phyloP scores from a whole-genome alignment of 108 stramenopile genomes.

The Stephanodiscus minutulus region DNA sequence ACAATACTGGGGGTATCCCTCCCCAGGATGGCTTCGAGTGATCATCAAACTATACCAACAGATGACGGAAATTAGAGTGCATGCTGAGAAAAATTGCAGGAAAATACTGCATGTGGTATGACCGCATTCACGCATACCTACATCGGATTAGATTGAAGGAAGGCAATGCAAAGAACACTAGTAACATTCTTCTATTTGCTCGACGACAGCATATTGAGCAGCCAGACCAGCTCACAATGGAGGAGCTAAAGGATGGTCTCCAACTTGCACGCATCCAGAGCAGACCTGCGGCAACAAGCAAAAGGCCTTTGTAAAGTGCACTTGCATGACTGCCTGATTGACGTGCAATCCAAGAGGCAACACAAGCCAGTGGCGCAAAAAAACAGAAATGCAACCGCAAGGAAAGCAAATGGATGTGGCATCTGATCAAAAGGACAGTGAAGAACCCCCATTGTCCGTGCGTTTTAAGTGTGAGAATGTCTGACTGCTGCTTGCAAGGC shows the following conservation, averaged over 20 bases:
- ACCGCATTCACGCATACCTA: neutral
- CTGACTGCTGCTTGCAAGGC: too few species aligned
- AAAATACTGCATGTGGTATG: neutral
- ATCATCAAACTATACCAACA: too few species aligned
- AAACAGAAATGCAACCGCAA: too few species aligned
- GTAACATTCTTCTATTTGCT: neutral
- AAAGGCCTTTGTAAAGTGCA: too few species aligned
- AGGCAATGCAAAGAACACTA: neutral
- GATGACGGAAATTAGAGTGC: neutral
- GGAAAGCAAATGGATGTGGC: too few species aligned
- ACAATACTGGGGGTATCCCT: neutral
- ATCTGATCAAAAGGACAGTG: too few species aligned
- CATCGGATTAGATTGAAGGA: neutral
- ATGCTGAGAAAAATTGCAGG: neutral
- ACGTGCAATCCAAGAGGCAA: too few species aligned
- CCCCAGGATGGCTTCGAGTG: neutral
- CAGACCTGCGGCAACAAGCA: too few species aligned
- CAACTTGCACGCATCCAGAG: neutral
- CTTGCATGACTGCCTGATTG: too few species aligned
- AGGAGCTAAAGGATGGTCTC: neutral
- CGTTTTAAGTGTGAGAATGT: too few species aligned
- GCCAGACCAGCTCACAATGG: neutral
- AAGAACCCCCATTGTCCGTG: too few species aligned
- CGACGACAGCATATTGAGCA: neutral
- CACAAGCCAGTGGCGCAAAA: too few species aligned